Conservation (phyloP, 345 rosid genomes). For the Bruguiera sexangula region DNA sequence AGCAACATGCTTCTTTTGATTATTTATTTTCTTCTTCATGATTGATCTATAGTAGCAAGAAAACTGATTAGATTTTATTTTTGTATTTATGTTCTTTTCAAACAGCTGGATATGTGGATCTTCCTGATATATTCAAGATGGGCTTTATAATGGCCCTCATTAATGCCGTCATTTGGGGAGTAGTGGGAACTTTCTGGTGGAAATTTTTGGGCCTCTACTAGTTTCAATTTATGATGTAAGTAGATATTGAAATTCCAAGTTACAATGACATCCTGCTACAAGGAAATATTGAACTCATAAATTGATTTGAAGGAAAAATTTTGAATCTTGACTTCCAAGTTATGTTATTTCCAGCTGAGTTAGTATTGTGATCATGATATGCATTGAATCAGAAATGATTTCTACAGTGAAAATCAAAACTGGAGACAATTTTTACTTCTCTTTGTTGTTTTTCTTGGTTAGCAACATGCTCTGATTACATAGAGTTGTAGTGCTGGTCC, state of each 20-base stretch:
- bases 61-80: slow-evolving; percentile 15
- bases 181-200: slow-evolving; percentile 92
- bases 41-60: background rate
- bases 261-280: background rate
- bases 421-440: no score
- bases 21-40: background rate
- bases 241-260: slow-evolving; percentile 4
- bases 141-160: slow-evolving; percentile 76
- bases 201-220: slow-evolving; percentile 91
- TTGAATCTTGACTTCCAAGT: slow-evolving; percentile 1
- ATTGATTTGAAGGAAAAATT: background rate
- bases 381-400: no score
- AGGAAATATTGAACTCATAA: slow-evolving; percentile 1
- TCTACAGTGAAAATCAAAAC: no score
- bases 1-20: background rate
- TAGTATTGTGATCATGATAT: background rate
- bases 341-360: background rate
- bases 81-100: background rate
- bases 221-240: slow-evolving; percentile 24
- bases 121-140: slow-evolving; percentile 79
- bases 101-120: slow-evolving; percentile 88
- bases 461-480: no score
- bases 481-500: no score
- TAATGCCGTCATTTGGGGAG: slow-evolving; percentile 79
- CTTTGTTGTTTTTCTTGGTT: no score